These are phyloP conservation scores for Exophiala bonariae DNA, from an alignment of 2,329 filamentous ascomycete species.

Conservation along the genomic window DNA sequence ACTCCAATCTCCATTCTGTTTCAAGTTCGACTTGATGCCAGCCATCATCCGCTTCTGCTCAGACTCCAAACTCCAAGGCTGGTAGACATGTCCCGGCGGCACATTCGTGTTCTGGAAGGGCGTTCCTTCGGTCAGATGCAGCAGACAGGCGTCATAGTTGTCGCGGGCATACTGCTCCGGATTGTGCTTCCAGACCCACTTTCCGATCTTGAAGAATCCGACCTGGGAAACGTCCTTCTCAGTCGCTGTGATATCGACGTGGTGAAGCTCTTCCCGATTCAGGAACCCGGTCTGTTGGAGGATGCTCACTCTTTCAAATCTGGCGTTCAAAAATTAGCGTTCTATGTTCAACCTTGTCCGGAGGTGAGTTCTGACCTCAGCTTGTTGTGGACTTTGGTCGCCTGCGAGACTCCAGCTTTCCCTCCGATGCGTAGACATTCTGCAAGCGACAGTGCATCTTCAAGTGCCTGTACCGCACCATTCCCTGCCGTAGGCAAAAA, in stretches of 20 bases:
- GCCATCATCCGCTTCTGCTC: constrained; percentile 23
- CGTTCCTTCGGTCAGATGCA: background rate
- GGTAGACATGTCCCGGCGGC: constrained; percentile 43
- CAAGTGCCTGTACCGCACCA: constrained; percentile 55
- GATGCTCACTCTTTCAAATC: constrained; percentile 8
- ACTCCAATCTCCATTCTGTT: constrained; percentile 11
- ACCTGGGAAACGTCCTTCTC: background rate
- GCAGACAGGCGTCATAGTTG: constrained; percentile 6
- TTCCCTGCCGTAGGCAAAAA: constrained; percentile 56
- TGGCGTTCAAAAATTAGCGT: background rate
- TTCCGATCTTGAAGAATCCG: constrained; percentile 15
- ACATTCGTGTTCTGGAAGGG: constrained; percentile 35
- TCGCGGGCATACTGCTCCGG: constrained; percentile 8
- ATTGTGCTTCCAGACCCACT: constrained; percentile 11
- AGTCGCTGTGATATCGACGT: background rate
- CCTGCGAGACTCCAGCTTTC: constrained; percentile 20
- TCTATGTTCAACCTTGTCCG: background rate
- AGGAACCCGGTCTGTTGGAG: constrained; percentile 9
- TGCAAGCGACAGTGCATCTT: constrained; percentile 52
- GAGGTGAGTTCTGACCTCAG: constrained; percentile 1
- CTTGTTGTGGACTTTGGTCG: constrained; percentile 12
- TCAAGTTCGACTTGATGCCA: constrained; percentile 5
- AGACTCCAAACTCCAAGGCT: constrained; percentile 44
- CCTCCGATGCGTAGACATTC: constrained; percentile 37
- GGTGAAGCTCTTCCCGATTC: constrained; percentile 8